Evolutionary conservation across 805 yeast species (phyloP), one percentile per base, ranked within the genome.

Genomic region (Candida oleophila): DNA sequence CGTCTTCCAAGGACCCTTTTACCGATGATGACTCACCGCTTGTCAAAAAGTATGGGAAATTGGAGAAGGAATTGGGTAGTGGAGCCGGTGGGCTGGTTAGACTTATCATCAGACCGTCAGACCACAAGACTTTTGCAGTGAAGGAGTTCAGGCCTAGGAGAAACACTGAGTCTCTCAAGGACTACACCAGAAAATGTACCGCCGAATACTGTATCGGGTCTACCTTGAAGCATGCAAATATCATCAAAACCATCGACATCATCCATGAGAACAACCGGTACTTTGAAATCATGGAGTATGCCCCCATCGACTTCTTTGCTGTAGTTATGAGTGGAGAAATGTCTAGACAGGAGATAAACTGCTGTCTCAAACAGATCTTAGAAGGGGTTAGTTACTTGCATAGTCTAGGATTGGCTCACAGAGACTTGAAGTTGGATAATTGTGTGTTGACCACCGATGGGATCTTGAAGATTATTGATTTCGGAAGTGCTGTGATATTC

Each of bases 81-180:
- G 97, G 97, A 45, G 97, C 97, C 2, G 97, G 97, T 42, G 97
- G 97, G 3, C 78, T 85, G 14, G 97, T 91, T 30, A 82, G 83
- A 57, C 72, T 90, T 42, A 85, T 89, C 40, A 83, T 76, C 44
- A 69, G 96, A 54, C 66, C 78, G 3, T 65, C 78, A 1, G 97
- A 90, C 66, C 69, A 73, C 25, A 78, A 82, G 56, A 78, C 87
- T 1, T 90, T 89, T 73, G 97, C 97, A 0, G 96, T 91, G 20
- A 91, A 91, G 64, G 97, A 91, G 65, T 91, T 90, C 62, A 78
- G 97, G 53, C 80, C 88, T 15, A 82, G 85, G 60, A 83, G 85
- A 53, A 76, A 78, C 37, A 80, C 80, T 46, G 97, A 91, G 65
- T 72, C 87, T 3, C 80, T 82, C 55, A 78, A 95, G 53, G 97